Base-by-base conservation (phyloP, 2,329 filamentous ascomycete genomes). In the Apiospora aurea region DNA sequence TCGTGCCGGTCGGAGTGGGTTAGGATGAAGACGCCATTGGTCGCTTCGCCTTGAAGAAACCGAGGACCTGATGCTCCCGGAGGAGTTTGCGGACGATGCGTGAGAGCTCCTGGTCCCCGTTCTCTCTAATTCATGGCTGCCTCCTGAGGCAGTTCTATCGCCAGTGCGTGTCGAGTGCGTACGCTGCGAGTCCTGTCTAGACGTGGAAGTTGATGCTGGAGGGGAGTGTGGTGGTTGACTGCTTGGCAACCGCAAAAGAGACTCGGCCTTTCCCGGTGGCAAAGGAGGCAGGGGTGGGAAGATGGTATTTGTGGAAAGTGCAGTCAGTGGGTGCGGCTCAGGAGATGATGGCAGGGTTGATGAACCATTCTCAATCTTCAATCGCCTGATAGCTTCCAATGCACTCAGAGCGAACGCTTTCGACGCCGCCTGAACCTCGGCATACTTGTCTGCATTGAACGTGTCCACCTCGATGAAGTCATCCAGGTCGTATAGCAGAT, bases 401-500 rank as follows among this genome's bases (percentile, higher is more conserved):
- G 81, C 77, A 44, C 81, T 78, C n/a, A 85, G 78, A 29, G 83
- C 84, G 66, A 85, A 81, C 0, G 81, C 73, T 71, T 82, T 84
- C 2, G 82, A 82, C 0, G 83, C 82, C 0, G 81, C 76, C 70
- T 84, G 83, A 6, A 85, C 74, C 24, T 82, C 79, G 1, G 77
- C 72, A 70, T 83, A 85, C 71, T 78, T 81, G 38, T 76, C 75
- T 26, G 76, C 74, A 13, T 83, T 80, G 71, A 83, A 85, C 5
- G 81, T 78, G 66, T 81, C 81, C 7, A 78, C 73, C 38, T 83
- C 80, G 41, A 81, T 80, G 71, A 80, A 84, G 76, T 85, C 84
- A 53, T 85, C 83, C 61, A 85, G 81, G 72, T 85, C 83, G 74
- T 84, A 85, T 8, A 85, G 78, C 3, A 84, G 76, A 70, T 84